These are phyloP conservation scores for Eutrema japonicum DNA, from an alignment of 345 rosid species.

Conservation along the genomic window DNA sequence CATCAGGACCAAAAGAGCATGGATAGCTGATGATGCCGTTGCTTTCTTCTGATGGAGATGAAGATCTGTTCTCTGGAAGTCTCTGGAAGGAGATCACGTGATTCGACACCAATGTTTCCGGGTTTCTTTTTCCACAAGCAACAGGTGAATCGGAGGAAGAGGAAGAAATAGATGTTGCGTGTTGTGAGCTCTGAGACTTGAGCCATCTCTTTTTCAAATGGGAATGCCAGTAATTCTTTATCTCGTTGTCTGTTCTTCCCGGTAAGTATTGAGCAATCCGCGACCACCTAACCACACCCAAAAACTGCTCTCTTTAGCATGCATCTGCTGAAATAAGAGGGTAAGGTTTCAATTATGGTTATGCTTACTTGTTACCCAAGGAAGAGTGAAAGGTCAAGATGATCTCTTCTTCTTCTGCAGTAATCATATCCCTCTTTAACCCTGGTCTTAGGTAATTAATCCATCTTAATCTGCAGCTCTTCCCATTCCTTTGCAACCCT, in stretches of 20 bases:
- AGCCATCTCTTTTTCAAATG: conserved; percentile 65
- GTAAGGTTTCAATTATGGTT: neutral
- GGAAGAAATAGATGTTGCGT: conserved; percentile 34
- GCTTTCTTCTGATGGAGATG: conserved; percentile 37
- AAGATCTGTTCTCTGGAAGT: conserved; percentile 35
- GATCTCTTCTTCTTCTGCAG: conserved; percentile 66
- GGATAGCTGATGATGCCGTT: conserved; percentile 8
- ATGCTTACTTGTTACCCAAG: conserved; percentile 88
- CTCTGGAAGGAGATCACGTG: conserved; percentile 38
- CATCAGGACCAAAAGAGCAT: conserved; percentile 11
- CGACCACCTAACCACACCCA: conserved; percentile 70
- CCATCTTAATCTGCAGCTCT: conserved; percentile 96
- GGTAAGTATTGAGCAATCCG: conserved; percentile 76
- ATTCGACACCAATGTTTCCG: conserved; percentile 39
- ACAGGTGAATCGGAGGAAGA: conserved; percentile 35
- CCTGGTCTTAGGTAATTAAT: conserved; percentile 94
- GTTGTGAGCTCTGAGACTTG: conserved; percentile 35
- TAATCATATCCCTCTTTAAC: conserved; percentile 68
- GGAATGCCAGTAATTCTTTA: conserved; percentile 94
- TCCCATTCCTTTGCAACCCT: conserved; percentile 92
- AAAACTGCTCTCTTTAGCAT: neutral
- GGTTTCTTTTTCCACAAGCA: conserved; percentile 36
- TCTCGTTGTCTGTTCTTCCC: conserved; percentile 96
- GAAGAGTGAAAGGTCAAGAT: conserved; percentile 67
- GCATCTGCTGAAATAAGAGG: conserved; percentile 12